Percentiles rank a stretch among this genome's conserved stretches.
These are phyloP conservation scores for Chrysosphaeria jannelii DNA, from an alignment of 2,329 filamentous ascomycete genomes.

Conservation along the genomic window DNA sequence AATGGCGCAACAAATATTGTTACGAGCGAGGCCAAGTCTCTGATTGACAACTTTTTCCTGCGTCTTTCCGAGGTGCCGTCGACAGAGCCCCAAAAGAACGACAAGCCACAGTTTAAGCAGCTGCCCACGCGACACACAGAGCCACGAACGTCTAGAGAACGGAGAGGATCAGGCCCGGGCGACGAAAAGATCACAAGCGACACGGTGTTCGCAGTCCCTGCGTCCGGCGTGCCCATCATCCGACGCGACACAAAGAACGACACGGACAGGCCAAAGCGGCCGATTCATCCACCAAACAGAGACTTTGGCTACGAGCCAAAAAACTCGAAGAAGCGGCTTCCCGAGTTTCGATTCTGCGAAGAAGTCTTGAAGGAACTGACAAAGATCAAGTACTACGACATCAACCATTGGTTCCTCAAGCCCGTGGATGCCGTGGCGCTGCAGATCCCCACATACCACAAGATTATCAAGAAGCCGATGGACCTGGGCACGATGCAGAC, in stretches of 20 bases:
- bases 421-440: slow-evolving; percentile 84
- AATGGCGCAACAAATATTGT: slow-evolving; percentile 56
- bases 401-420: slow-evolving; percentile 46
- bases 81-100: slow-evolving; percentile 25
- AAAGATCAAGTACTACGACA: slow-evolving; percentile 35
- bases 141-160: slow-evolving; percentile 13
- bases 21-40: slow-evolving; percentile 21
- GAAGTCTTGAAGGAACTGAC: slow-evolving; percentile 50
- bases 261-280: slow-evolving; percentile 60
- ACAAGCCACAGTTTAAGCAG: slow-evolving; percentile 26
- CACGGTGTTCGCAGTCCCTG: slow-evolving; percentile 39
- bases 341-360: slow-evolving; percentile 74
- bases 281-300: slow-evolving; percentile 70
- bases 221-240: slow-evolving; percentile 52
- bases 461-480: slow-evolving; percentile 90
- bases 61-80: slow-evolving; percentile 15
- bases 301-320: slow-evolving; percentile 66
- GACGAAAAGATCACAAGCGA: too few relatives aligned
- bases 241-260: slow-evolving; percentile 54
- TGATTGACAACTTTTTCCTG: slow-evolving; percentile 24
- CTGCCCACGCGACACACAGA: slow-evolving; percentile 16
- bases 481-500: slow-evolving; percentile 56
- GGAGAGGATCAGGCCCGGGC: too few relatives aligned
- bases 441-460: slow-evolving; percentile 79
- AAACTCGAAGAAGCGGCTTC: slow-evolving; percentile 67